phyloP scores from a whole-genome alignment of 148 eudicot species.

The Rhododendron vialii region DNA sequence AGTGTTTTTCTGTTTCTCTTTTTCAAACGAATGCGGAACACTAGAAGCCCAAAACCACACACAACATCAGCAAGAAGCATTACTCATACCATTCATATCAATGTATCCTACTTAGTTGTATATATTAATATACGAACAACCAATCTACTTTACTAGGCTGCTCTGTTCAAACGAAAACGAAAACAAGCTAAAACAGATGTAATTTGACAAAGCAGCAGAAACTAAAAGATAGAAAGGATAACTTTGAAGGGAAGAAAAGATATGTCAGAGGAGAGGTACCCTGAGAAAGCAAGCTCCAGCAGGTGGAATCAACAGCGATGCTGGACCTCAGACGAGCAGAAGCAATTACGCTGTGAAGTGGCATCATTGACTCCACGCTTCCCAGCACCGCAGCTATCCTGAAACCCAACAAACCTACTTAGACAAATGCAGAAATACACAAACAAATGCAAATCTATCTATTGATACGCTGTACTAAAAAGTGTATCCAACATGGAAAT shows the following conservation, averaged over 20 bases:
- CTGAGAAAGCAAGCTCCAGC: constrained; percentile 67
- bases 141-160: not conserved
- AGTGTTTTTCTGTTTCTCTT: not conserved
- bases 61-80: not conserved
- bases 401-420: not conserved
- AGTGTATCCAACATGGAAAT: not conserved
- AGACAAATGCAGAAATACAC: not conserved
- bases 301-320: constrained; percentile 50
- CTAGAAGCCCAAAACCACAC: not conserved
- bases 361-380: constrained; percentile 51
- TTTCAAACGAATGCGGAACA: not conserved
- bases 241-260: not conserved
- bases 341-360: constrained; percentile 64
- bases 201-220: not conserved
- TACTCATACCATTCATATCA: not conserved
- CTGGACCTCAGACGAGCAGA: constrained; percentile 53
- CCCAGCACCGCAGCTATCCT: constrained; percentile 14
- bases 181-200: not conserved
- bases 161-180: not conserved
- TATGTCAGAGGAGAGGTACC: constrained; percentile 18
- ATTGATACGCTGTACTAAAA: not conserved
- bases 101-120: not conserved
- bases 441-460: not conserved
- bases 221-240: not conserved
- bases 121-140: not conserved